Percentiles rank a stretch among this genome's conserved stretches.
Conservation (phyloP, 495 filamentous ascomycete genomes). For the Penicillium alfredii region DNA sequence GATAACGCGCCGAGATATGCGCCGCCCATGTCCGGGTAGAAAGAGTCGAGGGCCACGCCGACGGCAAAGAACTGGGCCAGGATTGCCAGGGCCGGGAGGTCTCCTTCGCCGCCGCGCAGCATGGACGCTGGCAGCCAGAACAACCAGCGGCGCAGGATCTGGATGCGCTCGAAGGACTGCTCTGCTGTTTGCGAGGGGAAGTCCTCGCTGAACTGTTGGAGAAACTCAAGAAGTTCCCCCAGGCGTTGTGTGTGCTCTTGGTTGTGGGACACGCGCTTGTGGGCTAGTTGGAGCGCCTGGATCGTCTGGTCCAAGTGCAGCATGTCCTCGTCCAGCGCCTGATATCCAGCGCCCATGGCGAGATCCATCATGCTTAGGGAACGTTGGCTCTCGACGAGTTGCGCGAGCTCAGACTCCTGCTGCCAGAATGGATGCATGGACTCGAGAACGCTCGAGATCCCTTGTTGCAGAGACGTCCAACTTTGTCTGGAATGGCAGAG, state of each 20-base stretch:
- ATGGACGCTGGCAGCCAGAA: constrained; percentile 88
- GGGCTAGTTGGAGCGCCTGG: constrained; percentile 56
- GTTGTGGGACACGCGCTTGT: constrained; percentile 63
- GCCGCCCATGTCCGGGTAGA: constrained; percentile 85
- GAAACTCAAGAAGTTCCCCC: constrained; percentile 72
- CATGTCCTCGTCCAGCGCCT: constrained; percentile 54
- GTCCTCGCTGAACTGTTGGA: constrained; percentile 70
- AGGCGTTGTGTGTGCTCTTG: constrained; percentile 69
- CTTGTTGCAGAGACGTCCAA: constrained; percentile 89
- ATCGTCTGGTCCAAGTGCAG: constrained; percentile 54
- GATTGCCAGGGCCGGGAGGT: constrained; percentile 45
- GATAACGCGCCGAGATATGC: constrained; percentile 78
- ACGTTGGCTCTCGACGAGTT: constrained; percentile 67
- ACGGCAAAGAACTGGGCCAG: constrained; percentile 89
- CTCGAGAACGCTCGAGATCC: constrained; percentile 81
- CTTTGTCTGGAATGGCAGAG: constrained; percentile 65
- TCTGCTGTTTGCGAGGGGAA: constrained; percentile 66
- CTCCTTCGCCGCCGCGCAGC: constrained; percentile 46
- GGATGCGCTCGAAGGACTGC: constrained; percentile 82
- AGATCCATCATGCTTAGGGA: constrained; percentile 49
- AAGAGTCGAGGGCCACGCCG: constrained; percentile 77
- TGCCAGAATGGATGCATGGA: constrained; percentile 87
- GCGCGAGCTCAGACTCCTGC: constrained; percentile 75
- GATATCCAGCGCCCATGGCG: constrained; percentile 44
- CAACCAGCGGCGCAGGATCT: constrained; percentile 81